These are phyloP conservation scores for Fusarium protoensiforme DNA, from an alignment of 2,329 filamentous ascomycete species.

Conservation along the genomic window DNA sequence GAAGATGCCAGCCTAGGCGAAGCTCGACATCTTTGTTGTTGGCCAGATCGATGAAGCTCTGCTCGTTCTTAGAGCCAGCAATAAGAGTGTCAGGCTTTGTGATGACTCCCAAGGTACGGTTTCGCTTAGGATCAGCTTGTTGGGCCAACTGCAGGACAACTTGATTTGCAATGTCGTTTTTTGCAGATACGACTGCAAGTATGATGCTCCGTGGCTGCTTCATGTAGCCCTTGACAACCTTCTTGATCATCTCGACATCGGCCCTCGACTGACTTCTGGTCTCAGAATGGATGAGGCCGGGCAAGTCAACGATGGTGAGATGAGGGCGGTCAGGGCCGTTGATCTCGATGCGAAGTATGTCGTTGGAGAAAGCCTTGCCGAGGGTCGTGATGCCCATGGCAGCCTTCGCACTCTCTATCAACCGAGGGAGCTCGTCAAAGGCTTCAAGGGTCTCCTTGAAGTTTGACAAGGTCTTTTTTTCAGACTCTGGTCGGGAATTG, in stretches of 20 bases:
- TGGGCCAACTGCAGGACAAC: constrained; percentile 61
- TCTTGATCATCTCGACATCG: constrained; percentile 57
- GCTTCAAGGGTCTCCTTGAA: constrained; percentile 41
- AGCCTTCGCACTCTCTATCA: constrained; percentile 54
- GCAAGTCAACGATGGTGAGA: constrained; percentile 70
- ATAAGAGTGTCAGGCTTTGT: constrained; percentile 64
- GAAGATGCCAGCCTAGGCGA: constrained; percentile 64
- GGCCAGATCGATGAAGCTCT: constrained; percentile 53
- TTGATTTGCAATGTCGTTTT: constrained; percentile 69
- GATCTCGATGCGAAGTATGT: constrained; percentile 62
- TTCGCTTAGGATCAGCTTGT: constrained; percentile 38
- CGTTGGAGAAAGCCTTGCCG: constrained; percentile 55
- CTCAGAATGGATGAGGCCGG: constrained; percentile 63
- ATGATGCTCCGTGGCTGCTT: constrained; percentile 66
- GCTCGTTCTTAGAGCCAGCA: constrained; percentile 52
- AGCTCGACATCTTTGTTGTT: constrained; percentile 60
- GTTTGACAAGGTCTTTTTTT: constrained; percentile 31
- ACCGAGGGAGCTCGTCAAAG: constrained; percentile 30
- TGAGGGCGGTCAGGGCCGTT: constrained; percentile 61
- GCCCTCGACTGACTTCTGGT: constrained; percentile 57
- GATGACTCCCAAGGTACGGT: constrained; percentile 65
- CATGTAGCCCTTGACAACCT: constrained; percentile 69
- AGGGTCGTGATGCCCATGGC: constrained; percentile 60
- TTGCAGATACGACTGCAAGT: constrained; percentile 67
- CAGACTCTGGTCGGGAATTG: constrained; percentile 35